These are phyloP conservation scores for Scheffersomyces illinoinensis DNA, from an alignment of 1,139 yeast species.

Conservation along the genomic window DNA sequence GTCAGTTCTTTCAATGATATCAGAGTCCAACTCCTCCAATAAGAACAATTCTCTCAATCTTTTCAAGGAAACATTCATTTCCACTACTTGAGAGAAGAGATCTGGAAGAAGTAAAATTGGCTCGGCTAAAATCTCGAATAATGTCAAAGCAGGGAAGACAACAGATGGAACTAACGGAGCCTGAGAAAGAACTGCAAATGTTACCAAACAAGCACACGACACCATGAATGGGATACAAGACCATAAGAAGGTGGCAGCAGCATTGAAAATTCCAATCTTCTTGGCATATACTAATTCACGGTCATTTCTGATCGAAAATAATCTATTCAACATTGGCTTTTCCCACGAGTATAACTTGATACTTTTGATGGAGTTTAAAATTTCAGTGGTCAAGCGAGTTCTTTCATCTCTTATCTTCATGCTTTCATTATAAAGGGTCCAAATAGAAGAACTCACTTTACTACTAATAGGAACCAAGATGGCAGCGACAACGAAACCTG, in stretches of 20 bases:
- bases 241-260: conserved; percentile 37
- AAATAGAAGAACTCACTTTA: conserved; percentile 29
- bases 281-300: conserved; percentile 32
- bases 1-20: conserved; percentile 14
- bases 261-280: conserved; percentile 32
- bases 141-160: conserved; percentile 40
- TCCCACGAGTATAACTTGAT: conserved; percentile 46
- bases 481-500: conserved; percentile 35
- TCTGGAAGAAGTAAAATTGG: conserved; percentile 38
- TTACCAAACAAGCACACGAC: conserved; percentile 33
- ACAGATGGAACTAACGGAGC: conserved; percentile 36
- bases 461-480: conserved; percentile 37
- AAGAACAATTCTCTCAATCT: conserved; percentile 34
- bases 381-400: conserved; percentile 39
- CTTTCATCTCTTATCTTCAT: conserved; percentile 38
- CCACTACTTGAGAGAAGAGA: conserved; percentile 29
- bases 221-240: conserved; percentile 37
- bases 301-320: conserved; percentile 36
- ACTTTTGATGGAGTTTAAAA: conserved; percentile 39
- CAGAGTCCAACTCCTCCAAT: conserved; percentile 34
- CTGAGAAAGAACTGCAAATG: conserved; percentile 24
- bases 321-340: conserved; percentile 36
- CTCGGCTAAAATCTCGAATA: conserved; percentile 35
- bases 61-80: conserved; percentile 32
- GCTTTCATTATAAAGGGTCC: conserved; percentile 22